Evolutionary conservation across 345 rosid species (phyloP).

Genomic region (Syzygium jambos): DNA sequence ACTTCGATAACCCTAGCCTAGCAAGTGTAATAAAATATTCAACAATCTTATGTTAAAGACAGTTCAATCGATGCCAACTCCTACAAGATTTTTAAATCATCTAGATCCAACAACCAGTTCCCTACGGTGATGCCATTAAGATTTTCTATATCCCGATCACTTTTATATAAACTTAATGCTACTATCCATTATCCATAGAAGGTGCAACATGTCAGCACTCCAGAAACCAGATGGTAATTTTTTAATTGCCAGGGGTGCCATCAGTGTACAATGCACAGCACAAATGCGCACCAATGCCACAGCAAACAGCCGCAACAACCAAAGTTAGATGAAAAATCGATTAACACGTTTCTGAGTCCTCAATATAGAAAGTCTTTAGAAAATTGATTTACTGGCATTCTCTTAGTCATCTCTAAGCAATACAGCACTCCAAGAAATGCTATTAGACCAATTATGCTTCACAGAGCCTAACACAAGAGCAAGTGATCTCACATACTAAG

Average conservation of each 20-base stretch:
- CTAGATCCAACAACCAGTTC: background rate
- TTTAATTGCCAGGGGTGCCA: background rate
- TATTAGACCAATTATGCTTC: background rate
- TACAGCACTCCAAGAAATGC: background rate
- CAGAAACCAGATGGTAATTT: background rate
- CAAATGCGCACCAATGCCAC: background rate
- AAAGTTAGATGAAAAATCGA: background rate
- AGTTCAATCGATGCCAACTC: background rate
- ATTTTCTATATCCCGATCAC: background rate
- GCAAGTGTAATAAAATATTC: background rate
- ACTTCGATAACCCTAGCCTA: background rate
- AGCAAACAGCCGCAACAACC: background rate
- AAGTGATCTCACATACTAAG: background rate
- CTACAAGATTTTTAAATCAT: background rate
- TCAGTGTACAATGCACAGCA: background rate
- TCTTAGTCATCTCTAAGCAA: background rate
- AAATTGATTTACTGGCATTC: background rate
- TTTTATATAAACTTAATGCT: background rate
- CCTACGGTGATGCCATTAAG: background rate
- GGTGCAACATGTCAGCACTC: background rate
- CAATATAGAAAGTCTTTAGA: background rate
- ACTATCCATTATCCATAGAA: background rate
- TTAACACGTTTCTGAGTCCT: background rate
- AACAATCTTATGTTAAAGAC: background rate
- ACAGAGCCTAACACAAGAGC: background rate